Percentiles rank a stretch among this genome's conserved stretches.
Evolutionary conservation across 164 flowering plant species (phyloP).

Genomic region (Aristolochia fimbriata): DNA sequence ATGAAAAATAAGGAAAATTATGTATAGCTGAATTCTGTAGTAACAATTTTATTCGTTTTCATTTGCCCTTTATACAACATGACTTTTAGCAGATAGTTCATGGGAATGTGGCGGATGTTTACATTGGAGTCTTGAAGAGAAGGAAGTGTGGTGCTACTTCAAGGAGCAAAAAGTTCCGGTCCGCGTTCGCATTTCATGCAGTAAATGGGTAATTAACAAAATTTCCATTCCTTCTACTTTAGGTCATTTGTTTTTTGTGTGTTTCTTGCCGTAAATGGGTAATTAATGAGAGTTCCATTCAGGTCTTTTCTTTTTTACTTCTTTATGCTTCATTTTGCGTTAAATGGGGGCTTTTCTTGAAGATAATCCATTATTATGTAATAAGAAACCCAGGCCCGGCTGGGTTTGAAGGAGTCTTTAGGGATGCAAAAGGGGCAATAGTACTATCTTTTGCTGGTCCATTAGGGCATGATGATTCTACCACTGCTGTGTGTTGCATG

Average conservation of each 20-base stretch:
- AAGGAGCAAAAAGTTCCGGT: constrained; percentile 29
- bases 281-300: background rate
- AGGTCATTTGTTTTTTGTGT: background rate
- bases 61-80: background rate
- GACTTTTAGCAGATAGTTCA: constrained; percentile 35
- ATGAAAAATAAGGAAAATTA: too few species aligned
- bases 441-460: too few species aligned
- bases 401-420: too few species aligned
- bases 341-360: too few species aligned
- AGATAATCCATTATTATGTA: too few species aligned
- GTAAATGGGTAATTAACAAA: constrained; percentile 39
- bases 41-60: too few species aligned
- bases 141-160: constrained; percentile 40
- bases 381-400: too few species aligned
- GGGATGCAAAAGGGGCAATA: too few species aligned
- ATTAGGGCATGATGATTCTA: too few species aligned
- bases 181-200: constrained; percentile 41
- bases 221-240: background rate
- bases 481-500: too few species aligned
- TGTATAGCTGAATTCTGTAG: too few species aligned
- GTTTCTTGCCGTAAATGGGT: background rate
- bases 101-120: constrained; percentile 20
- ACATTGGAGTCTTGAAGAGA: constrained; percentile 50
- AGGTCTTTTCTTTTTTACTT: background rate
- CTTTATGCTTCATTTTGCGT: too few species aligned